Base-by-base conservation (phyloP, 2,329 filamentous ascomycete species). In the Sclerotinia sclerotiorum region DNA sequence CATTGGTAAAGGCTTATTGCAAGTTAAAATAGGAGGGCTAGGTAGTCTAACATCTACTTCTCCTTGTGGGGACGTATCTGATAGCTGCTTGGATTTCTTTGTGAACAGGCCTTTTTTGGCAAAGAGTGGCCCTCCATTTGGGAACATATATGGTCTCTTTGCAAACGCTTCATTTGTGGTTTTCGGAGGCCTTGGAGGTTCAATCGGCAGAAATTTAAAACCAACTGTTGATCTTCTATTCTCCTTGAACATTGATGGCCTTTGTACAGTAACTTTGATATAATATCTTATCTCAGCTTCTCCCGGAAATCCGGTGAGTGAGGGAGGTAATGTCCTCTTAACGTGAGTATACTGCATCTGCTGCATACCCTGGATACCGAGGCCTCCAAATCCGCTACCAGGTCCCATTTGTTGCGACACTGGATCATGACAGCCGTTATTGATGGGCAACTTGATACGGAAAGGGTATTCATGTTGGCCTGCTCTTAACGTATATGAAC, bases 211-310 rank as follows among this genome's bases (percentile, higher is more conserved):
- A 77, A 99, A 95, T 69, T 92, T 94, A 80, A 97, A 90, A 48
- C 88, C 87, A 48, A 84, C 76, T 71, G 86, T 82, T 71, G 84
- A 83, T 27, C 94, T 84, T 79, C 93, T 91, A 75, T 97, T 97
- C 80, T 97, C 93, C 77, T 94, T 94, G 79, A 96, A 92, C 69
- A 97, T 84, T 19, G 91, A 89, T 0, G 93, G 93, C n/a, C 93
- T 85, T 75, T 93, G 92, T 7, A 98, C 88, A 0, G 95, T 98
- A n/a, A 91, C 93, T 79, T 99, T 99, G 77, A 98, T 85, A 77
- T 92, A 99, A 80, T 99, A 99, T 73, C 89, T 87, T 70, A 98
- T 94, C 79, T 97, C 93, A 29, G 94, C 94, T 78, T 94, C 88
- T 44, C 90, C 90, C 0, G 92, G 92, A 73, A 95, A 94, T 3